Conservation (phyloP, 495 filamentous ascomycete genomes). For the Podospora conica region DNA sequence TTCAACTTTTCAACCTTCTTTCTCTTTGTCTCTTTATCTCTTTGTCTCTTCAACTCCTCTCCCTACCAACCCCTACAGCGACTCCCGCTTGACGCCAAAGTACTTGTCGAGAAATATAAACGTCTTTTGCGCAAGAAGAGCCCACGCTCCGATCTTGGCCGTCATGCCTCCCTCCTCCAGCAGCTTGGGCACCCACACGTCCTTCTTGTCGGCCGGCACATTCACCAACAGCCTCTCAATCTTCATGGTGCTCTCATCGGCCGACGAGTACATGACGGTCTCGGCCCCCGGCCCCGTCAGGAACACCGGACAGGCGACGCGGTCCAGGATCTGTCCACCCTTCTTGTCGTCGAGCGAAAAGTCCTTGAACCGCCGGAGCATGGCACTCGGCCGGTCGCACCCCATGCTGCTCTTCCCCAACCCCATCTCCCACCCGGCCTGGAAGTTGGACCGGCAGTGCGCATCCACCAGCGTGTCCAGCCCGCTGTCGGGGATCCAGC, state of each 20-base stretch:
- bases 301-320: neutral
- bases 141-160: neutral
- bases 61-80: too few species aligned
- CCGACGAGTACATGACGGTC: neutral
- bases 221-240: neutral
- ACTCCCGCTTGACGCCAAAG: too few species aligned
- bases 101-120: neutral
- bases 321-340: neutral
- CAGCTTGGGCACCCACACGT: neutral
- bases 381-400: neutral
- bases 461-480: neutral
- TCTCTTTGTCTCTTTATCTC: too few species aligned
- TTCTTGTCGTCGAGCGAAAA: neutral
- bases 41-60: too few species aligned
- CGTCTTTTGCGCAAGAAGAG: neutral
- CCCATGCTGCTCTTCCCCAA: neutral
- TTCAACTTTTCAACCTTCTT: too few species aligned
- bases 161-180: neutral
- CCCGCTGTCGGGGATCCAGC: neutral
- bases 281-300: neutral
- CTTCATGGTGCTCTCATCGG: neutral
- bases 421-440: neutral
- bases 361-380: neutral
- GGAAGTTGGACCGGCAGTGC: neutral
- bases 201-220: neutral